Conservation (phyloP, 148 eudicot species). For the Gaultheria prostrata region DNA sequence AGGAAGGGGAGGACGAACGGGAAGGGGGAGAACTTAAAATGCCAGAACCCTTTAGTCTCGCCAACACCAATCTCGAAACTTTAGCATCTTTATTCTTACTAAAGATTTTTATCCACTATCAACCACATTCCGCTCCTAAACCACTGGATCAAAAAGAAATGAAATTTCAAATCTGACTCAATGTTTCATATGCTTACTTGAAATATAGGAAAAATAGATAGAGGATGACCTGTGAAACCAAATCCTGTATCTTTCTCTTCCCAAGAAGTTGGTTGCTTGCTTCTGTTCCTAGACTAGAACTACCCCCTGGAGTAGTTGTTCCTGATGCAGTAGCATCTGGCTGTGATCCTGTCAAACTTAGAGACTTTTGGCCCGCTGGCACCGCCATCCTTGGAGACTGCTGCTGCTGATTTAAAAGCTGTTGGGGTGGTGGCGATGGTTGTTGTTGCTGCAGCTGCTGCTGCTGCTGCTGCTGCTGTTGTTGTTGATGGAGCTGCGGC, state of each 20-base stretch:
- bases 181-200: not conserved
- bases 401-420: constrained; percentile 44
- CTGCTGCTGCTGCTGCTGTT: constrained; percentile 39
- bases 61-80: not conserved
- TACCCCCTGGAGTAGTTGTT: constrained; percentile 79
- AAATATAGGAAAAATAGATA: not conserved
- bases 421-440: constrained; percentile 29
- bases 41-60: not conserved
- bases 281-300: constrained; percentile 95
- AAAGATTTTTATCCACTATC: not conserved
- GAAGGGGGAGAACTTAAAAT: not conserved
- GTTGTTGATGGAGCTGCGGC: constrained; percentile 52
- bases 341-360: constrained; percentile 92
- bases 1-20: no score
- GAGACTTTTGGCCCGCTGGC: constrained; percentile 69
- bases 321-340: constrained; percentile 96
- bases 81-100: not conserved
- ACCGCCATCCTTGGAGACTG: constrained; percentile 65
- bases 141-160: not conserved
- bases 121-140: not conserved
- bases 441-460: constrained; percentile 26
- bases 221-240: constrained; percentile 77
- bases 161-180: not conserved
- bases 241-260: constrained; percentile 88
- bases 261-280: constrained; percentile 89